Evolutionary conservation across 1,284 basidiomycete genomes (phyloP), one percentile per base, ranked within the genome.

Genomic region (Malassezia caprae): DNA sequence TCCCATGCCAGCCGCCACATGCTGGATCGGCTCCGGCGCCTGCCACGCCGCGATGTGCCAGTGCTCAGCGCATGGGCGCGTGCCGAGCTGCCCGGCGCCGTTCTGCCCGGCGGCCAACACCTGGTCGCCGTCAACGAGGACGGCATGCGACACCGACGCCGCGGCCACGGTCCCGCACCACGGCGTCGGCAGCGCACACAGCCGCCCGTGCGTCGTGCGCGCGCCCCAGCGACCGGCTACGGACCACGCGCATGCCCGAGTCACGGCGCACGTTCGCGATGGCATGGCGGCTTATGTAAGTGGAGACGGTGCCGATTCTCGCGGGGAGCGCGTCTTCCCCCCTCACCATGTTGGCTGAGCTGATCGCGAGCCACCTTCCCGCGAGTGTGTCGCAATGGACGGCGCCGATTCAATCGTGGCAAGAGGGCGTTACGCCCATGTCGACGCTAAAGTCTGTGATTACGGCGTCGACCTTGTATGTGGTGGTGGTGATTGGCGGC

Each of bases 401-500:
- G 63, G 39, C 57, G 58, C 50, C 48, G n/a, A 50, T 50, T 11
- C 48, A 56, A 11, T 21, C 23, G 8, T 72, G 67, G 65, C 43
- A 63, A 12, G 60, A 63, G 2, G 68, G 65, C 24, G 31, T 60
- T 34, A 68, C 69, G 31, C 71, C 71, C 21, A 42, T 69, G 51
- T 69, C 65, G 27, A 66, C 71, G 24, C n/a, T 62, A n/a, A 55
- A 63, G 3, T 34, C 51, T 3, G 45, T 69, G 13, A 45, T 65
- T 2, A 46, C 56, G 19, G 79, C 85, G 19, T 81, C 96, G 60
- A 80, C 77, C 30, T 81, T 82, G 54, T 98, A 98, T 80, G 83
- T 98, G 64, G 83, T 82, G 74, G 78, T 86, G 78, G 85, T 98
- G 76, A 96, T 96, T 72, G 83, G 87, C 60, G 82, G 87, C 41